Evolutionary conservation across 345 rosid genomes (phyloP), one percentile per base, ranked within the genome.

Genomic region (Salix viminalis): DNA sequence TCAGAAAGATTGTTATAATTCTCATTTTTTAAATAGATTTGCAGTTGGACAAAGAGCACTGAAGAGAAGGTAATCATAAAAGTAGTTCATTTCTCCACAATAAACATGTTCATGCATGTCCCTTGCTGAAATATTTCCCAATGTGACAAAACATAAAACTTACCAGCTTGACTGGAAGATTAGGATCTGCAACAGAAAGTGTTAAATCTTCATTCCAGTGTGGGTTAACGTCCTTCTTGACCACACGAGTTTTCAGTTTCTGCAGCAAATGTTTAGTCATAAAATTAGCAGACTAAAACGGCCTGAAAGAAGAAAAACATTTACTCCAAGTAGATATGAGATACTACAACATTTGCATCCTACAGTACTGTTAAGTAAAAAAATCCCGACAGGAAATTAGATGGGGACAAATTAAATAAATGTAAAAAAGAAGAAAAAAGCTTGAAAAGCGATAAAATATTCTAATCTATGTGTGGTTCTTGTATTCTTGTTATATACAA

Each of bases 141-240:
- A 28, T 7, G 41, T 34, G 69, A 30, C n/a, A 66, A 18, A 7
- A 66, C 3, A 6, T 48, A 30, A 32, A 18, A 30, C 91, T 90
- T 85, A 91, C 97, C 71, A 94, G 75, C 81, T 85, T 86, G 74
- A 94, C 21, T 0, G 94, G 94, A 50, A 86, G 85, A 79, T 8
- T 79, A 6, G 94, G 89, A 79, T 94, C 97, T 4, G 78, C 21
- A 66, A 95, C 75, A 5, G 94, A 88, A 41, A 95, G 92, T 41
- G 98, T 95, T 50, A 95, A 87, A 19, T 84, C 88, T 5, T 93
- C 99, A 61, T 93, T 85, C 98, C 98, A 93, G 69, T 88, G 91
- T 2, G 97, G 99, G 77, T 95, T 95, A 23, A 86, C 48, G 71
- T 79, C 79, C 46, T 84, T 80, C 79, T 90, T 90, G 41, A 91